A percentile compares a stretch with the other conserved stretches of the same genome.
Evolutionary conservation across 805 yeast genomes (phyloP).

Genomic region (Kurtzmaniella fragi): DNA sequence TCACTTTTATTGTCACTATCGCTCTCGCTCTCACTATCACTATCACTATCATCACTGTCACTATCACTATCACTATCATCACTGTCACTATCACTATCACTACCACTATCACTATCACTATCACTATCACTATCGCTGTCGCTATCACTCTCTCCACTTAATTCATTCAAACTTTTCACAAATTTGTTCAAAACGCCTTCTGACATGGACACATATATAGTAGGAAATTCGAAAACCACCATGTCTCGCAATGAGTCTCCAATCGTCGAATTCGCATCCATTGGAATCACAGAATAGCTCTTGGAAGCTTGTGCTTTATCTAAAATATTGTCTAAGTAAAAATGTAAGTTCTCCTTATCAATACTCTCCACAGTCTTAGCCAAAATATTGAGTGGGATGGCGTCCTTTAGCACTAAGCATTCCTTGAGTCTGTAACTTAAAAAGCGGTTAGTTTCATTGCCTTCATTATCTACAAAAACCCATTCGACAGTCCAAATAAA

Average conservation of each 20-base stretch:
- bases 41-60: slow-evolving; percentile 2
- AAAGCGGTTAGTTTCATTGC: slow-evolving; percentile 24
- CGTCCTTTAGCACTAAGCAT: slow-evolving; percentile 22
- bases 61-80: slow-evolving; percentile 4
- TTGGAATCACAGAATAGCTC: not conserved
- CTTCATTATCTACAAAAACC: slow-evolving; percentile 37
- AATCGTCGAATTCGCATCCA: not conserved
- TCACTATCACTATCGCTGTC: slow-evolving; percentile 8
- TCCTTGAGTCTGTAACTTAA: slow-evolving; percentile 43
- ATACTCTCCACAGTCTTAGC: slow-evolving; percentile 11
- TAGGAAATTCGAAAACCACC: slow-evolving; percentile 75
- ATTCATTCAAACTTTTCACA: slow-evolving; percentile 16
- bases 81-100: slow-evolving; percentile 7
- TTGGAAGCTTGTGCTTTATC: slow-evolving; percentile 5
- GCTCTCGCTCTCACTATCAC: slow-evolving; percentile 7
- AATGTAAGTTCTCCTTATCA: slow-evolving; percentile 21
- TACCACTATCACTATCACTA: not conserved
- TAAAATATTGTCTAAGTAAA: slow-evolving; percentile 31
- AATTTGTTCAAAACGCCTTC: slow-evolving; percentile 17
- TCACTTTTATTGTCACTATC: too few species aligned
- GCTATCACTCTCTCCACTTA: slow-evolving; percentile 1
- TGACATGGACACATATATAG: slow-evolving; percentile 43
- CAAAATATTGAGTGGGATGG: slow-evolving; percentile 37
- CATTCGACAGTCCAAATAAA: slow-evolving; percentile 83
- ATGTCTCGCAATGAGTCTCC: slow-evolving; percentile 37